Base-by-base conservation (phyloP, 305 asterid species). In the Fraxinus floribunda region DNA sequence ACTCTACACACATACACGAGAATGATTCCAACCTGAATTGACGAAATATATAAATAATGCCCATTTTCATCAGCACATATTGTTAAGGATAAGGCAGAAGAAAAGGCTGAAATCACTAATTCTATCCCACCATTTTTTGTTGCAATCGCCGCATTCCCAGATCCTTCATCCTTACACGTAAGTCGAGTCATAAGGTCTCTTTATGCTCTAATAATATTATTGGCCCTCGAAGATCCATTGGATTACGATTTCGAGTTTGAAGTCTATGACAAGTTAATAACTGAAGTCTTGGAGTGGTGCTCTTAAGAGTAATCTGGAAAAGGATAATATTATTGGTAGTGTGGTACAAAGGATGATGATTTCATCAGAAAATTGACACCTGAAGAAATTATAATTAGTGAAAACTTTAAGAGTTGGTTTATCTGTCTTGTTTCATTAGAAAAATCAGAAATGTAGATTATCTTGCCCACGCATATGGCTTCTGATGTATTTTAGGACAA, bases 131-230 rank as follows among this genome's bases (percentile, higher is more conserved):
- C 99, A 78, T 93, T 93, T 77, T 83, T 92, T 3, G 92, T 32
- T 8, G 97, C 97, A 70, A 95, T 87, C 9, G 97, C 95, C 16
- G 90, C 93, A 85, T 95, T 91, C 5, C 90, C 94, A 1, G 92
- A 90, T 70, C 83, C 96, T 76, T 85, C 83, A 74, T 86, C 90
- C n/a, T 86, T 29, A 77, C 95, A 0, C 3, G 32, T 6, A 64
- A 64, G 73, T 24, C 7, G 5, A 13, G 26, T 55, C 24, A 55
- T 55, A 18, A 55, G 10, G 7, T 55, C 26, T 55, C 9, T 55
- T 55, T 18, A 55, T 55, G 24, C 24, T 55, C 66, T n/a, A 55
- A 62, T 62, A 20, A 6, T 62, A 0, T 8, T 22, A 22, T 22
- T 22, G 32, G 16, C 16, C 1, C 3, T 9, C 0, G 6, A 24